Conservation (phyloP, 495 filamentous ascomycete species). For the Ascobolus immersus region DNA sequence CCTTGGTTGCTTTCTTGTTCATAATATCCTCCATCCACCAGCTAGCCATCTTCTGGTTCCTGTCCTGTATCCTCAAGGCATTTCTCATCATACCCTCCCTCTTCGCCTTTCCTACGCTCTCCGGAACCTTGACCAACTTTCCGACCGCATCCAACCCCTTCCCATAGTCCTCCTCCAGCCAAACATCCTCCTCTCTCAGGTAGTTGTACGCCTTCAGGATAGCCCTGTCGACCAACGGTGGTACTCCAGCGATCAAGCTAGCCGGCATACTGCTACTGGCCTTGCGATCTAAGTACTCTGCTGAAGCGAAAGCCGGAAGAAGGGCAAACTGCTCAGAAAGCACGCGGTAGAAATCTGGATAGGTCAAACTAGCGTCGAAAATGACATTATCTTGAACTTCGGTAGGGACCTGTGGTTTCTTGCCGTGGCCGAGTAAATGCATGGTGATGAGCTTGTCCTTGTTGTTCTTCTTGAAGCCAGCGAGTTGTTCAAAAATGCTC, state of each 20-base stretch:
- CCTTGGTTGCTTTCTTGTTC: too few species aligned
- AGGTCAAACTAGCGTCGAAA: conserved; percentile 11
- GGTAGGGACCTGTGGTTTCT: conserved; percentile 6
- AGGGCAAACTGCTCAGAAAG: conserved; percentile 11
- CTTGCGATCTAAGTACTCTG: conserved; percentile 12
- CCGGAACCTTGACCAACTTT: conserved; percentile 1
- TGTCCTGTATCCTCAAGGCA: too few species aligned
- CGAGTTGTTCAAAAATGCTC: conserved; percentile 5
- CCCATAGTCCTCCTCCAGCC: conserved; percentile 8
- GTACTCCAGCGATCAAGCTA: conserved; percentile 12
- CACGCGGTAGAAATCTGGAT: conserved; percentile 10
- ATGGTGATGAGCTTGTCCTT: conserved; percentile 2
- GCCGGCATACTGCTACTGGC: conserved; percentile 13
- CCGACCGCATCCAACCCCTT: conserved; percentile 9
- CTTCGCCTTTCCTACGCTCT: conserved; percentile 3
- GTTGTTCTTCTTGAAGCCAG: conserved; percentile 2
- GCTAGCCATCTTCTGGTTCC: too few species aligned
- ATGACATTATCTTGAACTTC: conserved; percentile 6
- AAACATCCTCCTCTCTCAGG: conserved; percentile 11
- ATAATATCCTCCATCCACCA: too few species aligned
- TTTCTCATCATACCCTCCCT: background rate
- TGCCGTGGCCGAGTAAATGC: conserved; percentile 10
- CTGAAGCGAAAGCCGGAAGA: conserved; percentile 12
- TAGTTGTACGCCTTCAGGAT: conserved; percentile 15
- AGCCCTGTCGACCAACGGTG: conserved; percentile 10